Percentiles rank a stretch among this genome's conserved stretches.
phyloP scores from a whole-genome alignment of 176 grass and related monocot genomes.

The Zea luxurians region DNA sequence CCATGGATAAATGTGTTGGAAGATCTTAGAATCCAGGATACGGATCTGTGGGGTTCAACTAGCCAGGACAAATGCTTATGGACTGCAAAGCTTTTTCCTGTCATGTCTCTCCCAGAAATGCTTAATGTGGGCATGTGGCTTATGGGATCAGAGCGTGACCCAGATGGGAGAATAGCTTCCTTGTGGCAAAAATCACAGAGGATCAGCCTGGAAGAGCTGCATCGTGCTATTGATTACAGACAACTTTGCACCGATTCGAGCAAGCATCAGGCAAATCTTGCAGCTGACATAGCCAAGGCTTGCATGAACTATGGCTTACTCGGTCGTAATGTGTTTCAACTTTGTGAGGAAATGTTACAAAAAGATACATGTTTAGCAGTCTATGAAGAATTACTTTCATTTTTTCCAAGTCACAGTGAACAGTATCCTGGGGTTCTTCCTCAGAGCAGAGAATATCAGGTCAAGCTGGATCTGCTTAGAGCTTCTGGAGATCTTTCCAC shows the following conservation, averaged over 20 bases:
- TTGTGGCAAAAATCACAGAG: conserved; percentile 71
- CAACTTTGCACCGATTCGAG: conserved; percentile 62
- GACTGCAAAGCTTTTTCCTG: conserved; percentile 83
- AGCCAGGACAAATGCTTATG: conserved; percentile 75
- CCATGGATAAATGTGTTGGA: conserved; percentile 79
- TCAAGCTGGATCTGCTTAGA: conserved; percentile 82
- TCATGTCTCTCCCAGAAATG: conserved; percentile 69
- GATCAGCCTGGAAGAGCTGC: conserved; percentile 86
- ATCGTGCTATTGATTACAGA: conserved; percentile 66
- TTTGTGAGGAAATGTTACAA: conserved; percentile 72
- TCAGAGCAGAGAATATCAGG: conserved; percentile 83
- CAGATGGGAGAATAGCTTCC: conserved; percentile 46
- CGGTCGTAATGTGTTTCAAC: conserved; percentile 69
- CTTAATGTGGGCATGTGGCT: conserved; percentile 78
- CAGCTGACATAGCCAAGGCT: conserved; percentile 65
- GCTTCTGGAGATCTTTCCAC: conserved; percentile 69
- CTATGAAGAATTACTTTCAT: conserved; percentile 70
- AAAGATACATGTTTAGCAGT: conserved; percentile 50
- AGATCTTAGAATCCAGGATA: conserved; percentile 69
- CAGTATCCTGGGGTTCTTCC: conserved; percentile 63
- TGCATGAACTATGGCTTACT: conserved; percentile 80
- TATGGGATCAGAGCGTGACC: conserved; percentile 52
- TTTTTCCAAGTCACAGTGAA: conserved; percentile 43
- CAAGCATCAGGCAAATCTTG: conserved; percentile 69
- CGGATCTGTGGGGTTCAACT: conserved; percentile 61